These are phyloP conservation scores for Boletus pseudo-olivaceus DNA, from an alignment of 768 basidiomycete species.

Conservation along the genomic window DNA sequence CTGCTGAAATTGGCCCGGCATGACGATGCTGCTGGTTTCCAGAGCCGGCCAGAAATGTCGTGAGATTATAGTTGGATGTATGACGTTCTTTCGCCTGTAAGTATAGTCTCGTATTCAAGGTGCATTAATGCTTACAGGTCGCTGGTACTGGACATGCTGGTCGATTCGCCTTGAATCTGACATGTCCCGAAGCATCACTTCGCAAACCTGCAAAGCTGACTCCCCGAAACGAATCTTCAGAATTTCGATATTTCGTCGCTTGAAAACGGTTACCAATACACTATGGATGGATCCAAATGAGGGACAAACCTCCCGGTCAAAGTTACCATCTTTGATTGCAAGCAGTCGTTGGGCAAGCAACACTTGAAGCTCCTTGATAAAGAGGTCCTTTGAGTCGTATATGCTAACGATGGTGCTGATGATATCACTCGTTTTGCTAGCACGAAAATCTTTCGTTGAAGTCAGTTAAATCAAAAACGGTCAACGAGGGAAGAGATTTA, in stretches of 20 bases:
- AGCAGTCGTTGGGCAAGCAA: constrained; percentile 85
- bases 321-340: constrained; percentile 73
- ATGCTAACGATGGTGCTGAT: constrained; percentile 96
- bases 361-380: constrained; percentile 93
- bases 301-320: constrained; percentile 56
- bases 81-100: constrained; percentile 46
- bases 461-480: background rate
- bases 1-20: constrained; percentile 86
- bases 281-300: background rate
- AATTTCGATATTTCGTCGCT: constrained; percentile 92
- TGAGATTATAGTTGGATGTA: constrained; percentile 91
- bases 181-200: constrained; percentile 98
- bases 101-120: background rate
- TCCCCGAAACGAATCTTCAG: constrained; percentile 97
- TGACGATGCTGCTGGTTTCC: constrained; percentile 63
- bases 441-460: constrained; percentile 69
- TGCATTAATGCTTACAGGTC: constrained; percentile 43
- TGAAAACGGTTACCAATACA: constrained; percentile 6
- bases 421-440: constrained; percentile 88
- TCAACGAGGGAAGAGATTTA: constrained; percentile 31
- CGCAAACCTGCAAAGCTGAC: constrained; percentile 87
- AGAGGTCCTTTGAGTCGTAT: constrained; percentile 95
- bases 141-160: constrained; percentile 78
- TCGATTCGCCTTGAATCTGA: constrained; percentile 90
- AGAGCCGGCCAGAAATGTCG: constrained; percentile 93